Percentiles rank a stretch among this genome's conserved stretches.
Conservation (phyloP, 192 early-diverging fungal genomes). For the Coemansia sp. region DNA sequence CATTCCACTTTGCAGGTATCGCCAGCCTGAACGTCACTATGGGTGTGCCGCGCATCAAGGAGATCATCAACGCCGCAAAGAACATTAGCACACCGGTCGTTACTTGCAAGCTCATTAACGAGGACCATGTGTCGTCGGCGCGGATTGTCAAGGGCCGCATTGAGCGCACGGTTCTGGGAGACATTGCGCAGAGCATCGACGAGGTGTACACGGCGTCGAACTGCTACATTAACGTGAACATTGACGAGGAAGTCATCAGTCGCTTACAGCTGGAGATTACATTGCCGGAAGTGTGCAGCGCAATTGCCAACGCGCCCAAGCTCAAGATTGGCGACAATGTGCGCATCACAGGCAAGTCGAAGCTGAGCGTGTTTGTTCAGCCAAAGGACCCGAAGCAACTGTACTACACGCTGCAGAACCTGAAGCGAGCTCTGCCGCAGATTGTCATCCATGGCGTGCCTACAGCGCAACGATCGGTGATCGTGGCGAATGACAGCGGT, state of each 20-base stretch:
- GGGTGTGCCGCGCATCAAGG: constrained; percentile 99
- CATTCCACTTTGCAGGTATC: constrained; percentile 99
- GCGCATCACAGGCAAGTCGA: constrained; percentile 53
- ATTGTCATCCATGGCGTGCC: constrained; percentile 87
- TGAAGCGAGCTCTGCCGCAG: constrained; percentile 80
- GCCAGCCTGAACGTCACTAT: constrained; percentile 98
- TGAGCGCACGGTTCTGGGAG: constrained; percentile 85
- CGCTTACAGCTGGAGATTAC: constrained; percentile 87
- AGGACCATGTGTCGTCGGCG: constrained; percentile 63
- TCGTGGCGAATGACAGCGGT: constrained; percentile 39
- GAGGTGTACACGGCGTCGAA: constrained; percentile 74
- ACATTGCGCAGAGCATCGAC: constrained; percentile 92
- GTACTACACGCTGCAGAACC: constrained; percentile 68
- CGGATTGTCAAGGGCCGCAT: constrained; percentile 96
- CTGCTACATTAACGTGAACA: constrained; percentile 70
- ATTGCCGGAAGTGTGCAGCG: constrained; percentile 65
- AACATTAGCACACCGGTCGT: constrained; percentile 94
- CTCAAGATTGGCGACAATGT: constrained; percentile 81
- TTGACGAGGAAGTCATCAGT: constrained; percentile 78
- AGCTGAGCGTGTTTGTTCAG: constrained; percentile 61
- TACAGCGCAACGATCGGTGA: constrained; percentile 78
- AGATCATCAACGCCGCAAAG: constrained; percentile 99
- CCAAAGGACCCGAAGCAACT: constrained; percentile 56
- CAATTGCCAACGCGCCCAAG: constrained; percentile 76
- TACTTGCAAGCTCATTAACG: constrained; percentile 63